Evolutionary conservation across 1,139 yeast genomes (phyloP), one percentile per base, ranked within the genome.

Genomic region (Meyerozyma smithsonii): DNA sequence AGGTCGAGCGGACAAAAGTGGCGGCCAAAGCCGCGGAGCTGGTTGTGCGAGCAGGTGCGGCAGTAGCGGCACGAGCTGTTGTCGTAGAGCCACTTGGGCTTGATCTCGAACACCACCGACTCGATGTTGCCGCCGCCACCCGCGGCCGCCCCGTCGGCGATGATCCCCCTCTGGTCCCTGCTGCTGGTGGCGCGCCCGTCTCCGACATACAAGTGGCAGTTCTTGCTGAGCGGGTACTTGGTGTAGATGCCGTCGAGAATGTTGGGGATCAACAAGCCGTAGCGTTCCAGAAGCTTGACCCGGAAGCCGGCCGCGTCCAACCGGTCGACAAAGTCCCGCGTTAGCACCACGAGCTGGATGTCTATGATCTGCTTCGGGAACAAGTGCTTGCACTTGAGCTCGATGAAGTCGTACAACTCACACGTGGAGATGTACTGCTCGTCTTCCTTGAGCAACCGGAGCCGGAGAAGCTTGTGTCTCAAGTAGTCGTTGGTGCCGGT

Each of bases 71-170:
- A 52, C 6, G 50, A 41, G 14, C 46, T 46, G 43, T 70, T 69
- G 44, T 69, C 73, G 49, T 71, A 71, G 32, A 71, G 57, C 77
- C 77, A 71, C 51, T 71, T 71, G 5, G 77, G 77, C 45, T 71
- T 71, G 46, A 71, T 55, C 47, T 71, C 76, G 40, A 71, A 56
- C 4, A 68, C 62, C 5, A 67, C 62, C 17, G 67, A 58, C 38
- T 53, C 50, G 32, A 64, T 53, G 5, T 42, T 42, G 11, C 49
- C 41, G 4, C 42, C 11, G 8, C 11, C 8, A 7, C 11, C 30
- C 12, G 5, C 15, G 15, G 30, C 12, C 11, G 30, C 15, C 30
- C 11, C 7, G 30, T 6, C 30, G 30, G 6, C 11, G 12, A 26
- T 7, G 15, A 7, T 26, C 15, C 6, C 10, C 15, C 11, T 26